Evolutionary conservation across 148 eudicot genomes (phyloP).

Genomic region (Diospyros kaki): DNA sequence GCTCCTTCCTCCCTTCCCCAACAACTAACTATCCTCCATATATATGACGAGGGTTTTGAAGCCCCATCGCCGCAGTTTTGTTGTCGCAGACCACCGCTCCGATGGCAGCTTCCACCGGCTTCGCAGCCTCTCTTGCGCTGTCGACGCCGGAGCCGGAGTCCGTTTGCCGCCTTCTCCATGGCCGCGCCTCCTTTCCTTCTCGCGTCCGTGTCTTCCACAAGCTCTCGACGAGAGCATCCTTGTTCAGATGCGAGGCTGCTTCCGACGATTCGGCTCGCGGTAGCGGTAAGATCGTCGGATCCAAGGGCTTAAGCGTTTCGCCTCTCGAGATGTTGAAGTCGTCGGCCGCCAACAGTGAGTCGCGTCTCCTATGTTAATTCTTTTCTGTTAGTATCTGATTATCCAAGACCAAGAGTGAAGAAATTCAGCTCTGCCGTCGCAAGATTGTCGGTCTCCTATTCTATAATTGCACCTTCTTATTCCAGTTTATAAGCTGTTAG

Average conservation of each 20-base stretch:
- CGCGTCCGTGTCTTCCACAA: not conserved
- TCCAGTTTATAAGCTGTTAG: too few species aligned
- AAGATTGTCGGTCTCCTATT: too few species aligned
- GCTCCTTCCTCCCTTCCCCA: too few species aligned
- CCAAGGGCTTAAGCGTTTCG: constrained; percentile 23
- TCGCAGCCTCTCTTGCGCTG: not conserved
- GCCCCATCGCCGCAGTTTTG: not conserved
- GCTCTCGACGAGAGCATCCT: not conserved
- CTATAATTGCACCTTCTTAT: too few species aligned
- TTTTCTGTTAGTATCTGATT: not conserved
- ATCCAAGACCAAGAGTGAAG: too few species aligned
- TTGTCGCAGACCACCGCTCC: not conserved
- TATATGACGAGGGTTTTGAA: not conserved
- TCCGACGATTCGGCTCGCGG: constrained; percentile 13
- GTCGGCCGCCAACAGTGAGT: constrained; percentile 42
- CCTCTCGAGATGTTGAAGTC: constrained; percentile 35
- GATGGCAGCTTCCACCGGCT: constrained; percentile 11
- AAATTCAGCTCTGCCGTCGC: too few species aligned
- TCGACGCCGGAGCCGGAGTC: not conserved
- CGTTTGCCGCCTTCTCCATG: not conserved
- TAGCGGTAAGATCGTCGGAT: constrained; percentile 8
- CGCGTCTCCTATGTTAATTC: not conserved
- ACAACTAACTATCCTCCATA: not conserved
- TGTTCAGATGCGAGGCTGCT: constrained; percentile 21
- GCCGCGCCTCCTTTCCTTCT: constrained; percentile 7